Evolutionary conservation across 495 filamentous ascomycete genomes (phyloP), one percentile per base, ranked within the genome.

Genomic region (Cercophora sp.): DNA sequence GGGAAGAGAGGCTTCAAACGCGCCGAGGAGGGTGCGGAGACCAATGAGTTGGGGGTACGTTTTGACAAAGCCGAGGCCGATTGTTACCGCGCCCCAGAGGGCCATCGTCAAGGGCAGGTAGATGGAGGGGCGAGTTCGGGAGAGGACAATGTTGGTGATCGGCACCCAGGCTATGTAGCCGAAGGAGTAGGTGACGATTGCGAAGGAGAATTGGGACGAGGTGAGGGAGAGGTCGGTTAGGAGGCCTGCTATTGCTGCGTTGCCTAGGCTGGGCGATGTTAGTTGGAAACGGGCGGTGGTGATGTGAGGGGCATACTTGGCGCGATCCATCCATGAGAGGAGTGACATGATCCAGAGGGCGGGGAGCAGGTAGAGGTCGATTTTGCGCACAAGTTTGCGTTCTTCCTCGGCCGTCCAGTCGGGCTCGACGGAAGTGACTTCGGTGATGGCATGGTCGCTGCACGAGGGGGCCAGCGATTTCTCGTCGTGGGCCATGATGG

Each of bases 201-300:
- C 77, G 40, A 82, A 67, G 54, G 84, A 85, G 74, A 81, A 62
- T 16, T 79, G 68, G 35, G 75, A 65, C 2, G 77, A 78, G 13
- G 67, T 55, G 63, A 87, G 74, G n/a, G 72, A 50, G 16, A 86
- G 71, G 39, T 85, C 83, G 11, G 69, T 65, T 9, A 75, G 73
- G n/a, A 87, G 69, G 3, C 82, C 82, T 45, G 82, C 75, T 31
- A 86, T 75, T 23, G 71, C 68, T 2, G 82, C 82, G 64, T 86
- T 84, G 27, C 81, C 80, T 35, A 84, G 79, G 53, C 56, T 59
- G 26, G 15, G 11, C 6, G 2, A 5, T n/a, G 16, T 43, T 19
- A 19, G 16, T 31, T 23, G 5, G 4, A 4, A 26, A 8, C 20
- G 19, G 3, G 5, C 39, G 18, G 11, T 27, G 19, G 25, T 10